A percentile compares a stretch with the other conserved stretches of the same genome.
phyloP scores from a whole-genome alignment of 2,329 filamentous ascomycete species.

The Fusarium bulbicola region DNA sequence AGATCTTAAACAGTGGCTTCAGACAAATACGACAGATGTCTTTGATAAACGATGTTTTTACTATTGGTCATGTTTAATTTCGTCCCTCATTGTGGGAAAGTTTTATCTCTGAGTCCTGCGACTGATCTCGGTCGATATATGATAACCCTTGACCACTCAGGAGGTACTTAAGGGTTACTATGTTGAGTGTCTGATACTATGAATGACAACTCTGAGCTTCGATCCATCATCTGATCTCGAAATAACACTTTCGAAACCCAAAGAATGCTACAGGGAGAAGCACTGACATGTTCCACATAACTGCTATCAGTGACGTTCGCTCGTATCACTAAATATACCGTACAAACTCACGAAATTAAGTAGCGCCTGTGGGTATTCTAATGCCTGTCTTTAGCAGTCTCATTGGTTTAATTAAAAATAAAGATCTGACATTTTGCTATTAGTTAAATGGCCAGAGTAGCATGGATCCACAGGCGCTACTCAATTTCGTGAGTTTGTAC shows the following conservation, averaged over 20 bases:
- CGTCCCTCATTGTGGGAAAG: not conserved
- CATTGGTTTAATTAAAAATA: no score
- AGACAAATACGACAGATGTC: not conserved
- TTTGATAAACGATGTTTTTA: not conserved
- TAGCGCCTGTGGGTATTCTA: no score
- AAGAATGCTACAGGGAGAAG: not conserved
- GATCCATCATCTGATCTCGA: not conserved
- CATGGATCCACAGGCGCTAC: no score
- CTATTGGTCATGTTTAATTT: not conserved
- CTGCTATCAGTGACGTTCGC: not conserved
- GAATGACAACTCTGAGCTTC: not conserved
- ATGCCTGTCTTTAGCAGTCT: no score
- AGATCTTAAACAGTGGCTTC: conserved; percentile 24
- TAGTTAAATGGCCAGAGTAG: no score
- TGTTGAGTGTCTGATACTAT: not conserved
- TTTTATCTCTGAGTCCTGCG: not conserved
- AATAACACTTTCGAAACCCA: not conserved
- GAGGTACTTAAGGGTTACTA: not conserved
- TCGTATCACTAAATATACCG: conserved; percentile 9
- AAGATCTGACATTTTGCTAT: no score
- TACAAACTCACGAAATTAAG: no score
- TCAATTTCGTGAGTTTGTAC: no score
- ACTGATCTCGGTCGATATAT: not conserved
- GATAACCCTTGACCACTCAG: not conserved
- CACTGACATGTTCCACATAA: not conserved